Base-by-base conservation (phyloP, 2,329 filamentous ascomycete species). In the Pseudocercospora fuligena region DNA sequence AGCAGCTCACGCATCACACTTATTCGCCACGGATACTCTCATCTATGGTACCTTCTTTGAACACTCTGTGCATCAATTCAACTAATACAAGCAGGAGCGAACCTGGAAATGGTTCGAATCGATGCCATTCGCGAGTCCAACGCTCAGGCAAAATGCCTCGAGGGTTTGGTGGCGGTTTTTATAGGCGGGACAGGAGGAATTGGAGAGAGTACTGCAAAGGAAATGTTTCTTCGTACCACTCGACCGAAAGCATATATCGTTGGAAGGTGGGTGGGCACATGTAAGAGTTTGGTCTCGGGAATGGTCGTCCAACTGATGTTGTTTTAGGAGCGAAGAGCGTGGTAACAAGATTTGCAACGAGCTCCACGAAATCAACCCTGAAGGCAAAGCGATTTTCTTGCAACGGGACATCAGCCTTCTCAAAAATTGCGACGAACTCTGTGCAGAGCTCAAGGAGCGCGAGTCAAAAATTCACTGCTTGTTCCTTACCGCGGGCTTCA, bases 381-480 rank as follows among this genome's bases (percentile, higher is more conserved):
- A 76, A 9, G 80, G 79, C 51, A 68, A 76, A 36, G 72, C 78
- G 36, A 72, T 73, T 54, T 83, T 82, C 74, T 77, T 83, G 54
- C 74, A 82, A 67, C 77, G 75, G 47, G 81, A 83, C 66, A 75
- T 82, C 56, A 78, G 77, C 4, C 66, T 79, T 6, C 70, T 83
- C 11, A 75, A 70, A 19, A 80, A 79, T 65, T 81, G 82, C 63
- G 82, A 83, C 67, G 74, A 79, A 65, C 75, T 78, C 16, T 82
- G 81, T 73, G 75, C 78, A 6, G 80, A 86, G 60, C 85, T 89
- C 64, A 78, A 77, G 66, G 72, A 75, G 31, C 83, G 82, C 66
- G 86, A 88, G 72, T 75, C 77, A 43, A 80, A 80, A 27, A 80
- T 89, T 66, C 87, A 89, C 72, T 73, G 88, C 3, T 75, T 89